Conservation (phyloP, 192 early-diverging fungal species). For the Mortierella hygrophila region DNA sequence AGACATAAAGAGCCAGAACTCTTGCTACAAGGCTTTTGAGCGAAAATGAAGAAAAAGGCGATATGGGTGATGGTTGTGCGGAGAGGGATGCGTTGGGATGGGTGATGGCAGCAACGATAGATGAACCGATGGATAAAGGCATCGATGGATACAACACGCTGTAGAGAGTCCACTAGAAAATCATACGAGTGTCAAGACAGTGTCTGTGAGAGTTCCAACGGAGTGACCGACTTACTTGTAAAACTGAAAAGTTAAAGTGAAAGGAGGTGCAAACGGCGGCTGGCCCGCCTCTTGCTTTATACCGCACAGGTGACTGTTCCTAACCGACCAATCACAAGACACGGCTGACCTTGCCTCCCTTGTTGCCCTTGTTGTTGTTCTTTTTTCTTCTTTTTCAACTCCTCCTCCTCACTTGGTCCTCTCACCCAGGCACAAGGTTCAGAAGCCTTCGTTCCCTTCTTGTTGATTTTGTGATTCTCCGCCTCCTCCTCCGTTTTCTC, state of each 20-base stretch:
- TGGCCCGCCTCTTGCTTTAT: background rate
- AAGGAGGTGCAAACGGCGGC: slow-evolving; percentile 23
- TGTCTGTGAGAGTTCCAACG: background rate
- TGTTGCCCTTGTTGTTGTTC: background rate
- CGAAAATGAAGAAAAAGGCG: background rate
- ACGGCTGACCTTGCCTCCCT: background rate
- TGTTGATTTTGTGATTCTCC: background rate
- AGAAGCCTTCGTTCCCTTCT: background rate
- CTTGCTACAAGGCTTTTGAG: background rate
- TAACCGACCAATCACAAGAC: background rate
- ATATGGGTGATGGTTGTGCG: background rate
- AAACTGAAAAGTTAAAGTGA: slow-evolving; percentile 42
- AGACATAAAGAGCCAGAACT: background rate
- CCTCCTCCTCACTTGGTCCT: background rate
- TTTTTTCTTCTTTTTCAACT: background rate
- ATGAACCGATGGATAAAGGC: slow-evolving; percentile 29
- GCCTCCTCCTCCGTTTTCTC: background rate
- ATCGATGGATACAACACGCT: slow-evolving; percentile 21
- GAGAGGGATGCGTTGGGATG: background rate
- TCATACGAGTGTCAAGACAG: background rate
- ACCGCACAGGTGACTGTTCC: background rate
- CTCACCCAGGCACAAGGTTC: background rate
- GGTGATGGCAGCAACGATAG: slow-evolving; percentile 1
- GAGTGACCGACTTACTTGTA: slow-evolving; percentile 33
- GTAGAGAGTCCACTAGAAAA: background rate